Evolutionary conservation across 352 stramenopile species (phyloP), one percentile per base, ranked within the genome.

Genomic region (Thalassiosira mediterranea): DNA sequence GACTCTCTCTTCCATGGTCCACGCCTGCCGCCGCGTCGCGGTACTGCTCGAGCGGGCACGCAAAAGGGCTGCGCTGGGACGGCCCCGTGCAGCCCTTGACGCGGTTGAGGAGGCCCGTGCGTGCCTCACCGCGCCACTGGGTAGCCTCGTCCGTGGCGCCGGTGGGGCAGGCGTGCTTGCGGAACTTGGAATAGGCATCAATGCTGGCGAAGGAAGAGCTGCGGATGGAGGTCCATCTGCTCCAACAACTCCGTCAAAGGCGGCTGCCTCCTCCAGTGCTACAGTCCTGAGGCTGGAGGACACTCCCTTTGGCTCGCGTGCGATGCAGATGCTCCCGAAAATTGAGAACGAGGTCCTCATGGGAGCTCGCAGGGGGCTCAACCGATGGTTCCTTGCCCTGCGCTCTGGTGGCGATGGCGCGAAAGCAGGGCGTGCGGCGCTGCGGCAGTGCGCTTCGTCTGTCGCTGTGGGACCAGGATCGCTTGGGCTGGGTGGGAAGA

Each of bases 291-390:
- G 56, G 17, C 58, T 93, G 0, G 78, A 91, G 68, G 82, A 93
- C 57, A 93, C 88, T 11, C 88, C 88, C 13, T 91, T 93, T 82
- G 88, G 88, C 26, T 57, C 66, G 23, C 52, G 85, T 32, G 88
- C 88, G 7, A 87, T 80, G 56, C 66, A 88, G 56, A 84, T 91
- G 65, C 58, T 93, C 7, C 88, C 88, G 0, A 93, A 91, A 75
- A 91, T 93, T 72, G 88, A 93, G 69, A 91, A 90, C 37, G 85
- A 93, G 73, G 88, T 93, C 5, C 38, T 91, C 0, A 89, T 90
- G 73, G 76, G 77, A 32, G 88, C 88, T 42, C 59, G 82, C 7
- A 63, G 88, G 0, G 81, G 79, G 25, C 57, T 91, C 1, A 93
- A 93, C 78, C 63, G 83, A 51, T 93, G 88, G 88, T 93, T 91